Base-by-base conservation (phyloP, 805 yeast species). In the Myxozyma mucilagina region DNA sequence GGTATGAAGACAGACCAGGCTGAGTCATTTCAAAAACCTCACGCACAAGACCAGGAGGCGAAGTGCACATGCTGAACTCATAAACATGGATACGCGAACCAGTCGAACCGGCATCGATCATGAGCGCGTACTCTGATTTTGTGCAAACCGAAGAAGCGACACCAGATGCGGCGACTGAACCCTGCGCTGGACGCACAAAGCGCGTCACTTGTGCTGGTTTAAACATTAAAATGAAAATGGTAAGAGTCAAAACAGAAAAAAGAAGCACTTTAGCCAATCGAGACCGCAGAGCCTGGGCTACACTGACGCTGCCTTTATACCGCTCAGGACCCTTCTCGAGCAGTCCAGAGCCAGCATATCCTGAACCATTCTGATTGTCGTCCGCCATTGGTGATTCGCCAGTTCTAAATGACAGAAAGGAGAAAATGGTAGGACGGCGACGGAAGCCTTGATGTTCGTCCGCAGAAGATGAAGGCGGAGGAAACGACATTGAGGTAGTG, bases 61-160 rank as follows among this genome's bases (percentile, higher is more conserved):
- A 83, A 51, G 79, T 80, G 72, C 98, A 92, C 58, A 90, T 85
- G 77, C 90, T 89, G 77, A 94, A 94, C 69, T 88, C 85, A 76
- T 96, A 94, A 51, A 94, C 87, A 75, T 96, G 99, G 43, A 94
- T 89, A 74, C 99, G 86, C 14, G 97, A 91, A 36, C 99, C 99
- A 14, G 96, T 87, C 0, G 98, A 92, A 8, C 99, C 99, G 7
- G 99, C 99, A 78, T 94, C 99, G 59, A 94, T 80, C 97, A 94
- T 91, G 29, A 94, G 82, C 35, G 92, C 97, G 69, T 81, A 93
- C 71, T 88, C 87, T 39, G 76, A 24, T 24, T 24, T 24, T 24
- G 29, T 24, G 35, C 42, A 8, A 38, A 20, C 47, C 16, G 47
- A 24, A 38, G 20, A 5, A 47, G 24, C n/a, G 47, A 38, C 11